A percentile compares a stretch with the other conserved stretches of the same genome.
phyloP scores from a whole-genome alignment of 1,284 basidiomycete genomes.

The Boletellus deceptivus region DNA sequence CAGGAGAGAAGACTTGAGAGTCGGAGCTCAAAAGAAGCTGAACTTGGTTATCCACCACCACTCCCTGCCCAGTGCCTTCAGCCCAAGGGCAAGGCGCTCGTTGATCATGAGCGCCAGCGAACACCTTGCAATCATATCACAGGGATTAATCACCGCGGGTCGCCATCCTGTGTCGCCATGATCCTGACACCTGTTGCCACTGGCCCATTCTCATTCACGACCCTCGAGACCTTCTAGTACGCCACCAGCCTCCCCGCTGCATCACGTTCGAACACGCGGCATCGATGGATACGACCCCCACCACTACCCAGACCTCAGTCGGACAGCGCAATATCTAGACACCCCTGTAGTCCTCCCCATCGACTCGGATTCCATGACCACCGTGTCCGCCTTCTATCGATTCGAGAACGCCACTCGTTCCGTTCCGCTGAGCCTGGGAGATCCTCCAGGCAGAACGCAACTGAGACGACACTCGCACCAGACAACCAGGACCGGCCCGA shows the following conservation, averaged over 20 bases:
- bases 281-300: slow-evolving; percentile 13
- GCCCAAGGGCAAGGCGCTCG: no score
- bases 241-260: background rate
- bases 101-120: no score
- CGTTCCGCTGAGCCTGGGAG: background rate
- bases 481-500: slow-evolving; percentile 1
- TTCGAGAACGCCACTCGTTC: background rate
- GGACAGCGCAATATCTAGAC: background rate
- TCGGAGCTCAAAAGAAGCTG: no score
- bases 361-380: slow-evolving; percentile 8
- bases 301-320: background rate
- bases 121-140: no score
- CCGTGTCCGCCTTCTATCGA: slow-evolving; percentile 4
- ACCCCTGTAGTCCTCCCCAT: background rate
- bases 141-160: no score
- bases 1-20: no score
- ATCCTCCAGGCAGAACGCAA: background rate
- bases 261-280: background rate
- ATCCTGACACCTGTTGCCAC: no score
- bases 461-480: background rate
- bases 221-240: slow-evolving; percentile 1
- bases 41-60: no score
- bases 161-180: background rate
- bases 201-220: slow-evolving; percentile 6
- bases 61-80: no score